These are phyloP conservation scores for Psilocybe cyanescens DNA, from an alignment of 768 basidiomycete species.

Conservation along the genomic window DNA sequence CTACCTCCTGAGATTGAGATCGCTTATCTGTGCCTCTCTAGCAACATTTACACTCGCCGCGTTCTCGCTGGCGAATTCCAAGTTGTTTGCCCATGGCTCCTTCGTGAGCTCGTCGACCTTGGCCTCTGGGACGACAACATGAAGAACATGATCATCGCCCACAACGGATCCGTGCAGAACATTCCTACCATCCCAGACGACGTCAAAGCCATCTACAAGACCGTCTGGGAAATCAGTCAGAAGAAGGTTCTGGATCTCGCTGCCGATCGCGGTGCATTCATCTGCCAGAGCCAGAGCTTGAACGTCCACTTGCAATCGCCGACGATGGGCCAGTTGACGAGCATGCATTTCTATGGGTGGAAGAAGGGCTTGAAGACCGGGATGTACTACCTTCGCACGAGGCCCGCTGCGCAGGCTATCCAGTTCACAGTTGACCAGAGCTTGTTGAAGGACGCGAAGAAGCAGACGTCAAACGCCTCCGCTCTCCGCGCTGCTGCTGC, in stretches of 20 bases:
- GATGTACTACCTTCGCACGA: slow-evolving; percentile 96
- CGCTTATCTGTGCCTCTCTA: slow-evolving; percentile 32
- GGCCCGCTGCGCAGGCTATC: slow-evolving; percentile 93
- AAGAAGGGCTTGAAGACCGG: slow-evolving; percentile 99
- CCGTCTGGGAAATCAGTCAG: slow-evolving; percentile 99
- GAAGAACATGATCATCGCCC: slow-evolving; percentile 99
- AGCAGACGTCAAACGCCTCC: slow-evolving; percentile 41
- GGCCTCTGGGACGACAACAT: slow-evolving; percentile 97
- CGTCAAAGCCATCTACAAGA: slow-evolving; percentile 98
- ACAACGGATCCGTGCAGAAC: slow-evolving; percentile 87
- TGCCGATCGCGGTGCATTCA: slow-evolving; percentile 98
- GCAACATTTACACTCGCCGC: slow-evolving; percentile 98
- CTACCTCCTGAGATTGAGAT: slow-evolving; percentile 9
- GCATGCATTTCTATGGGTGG: slow-evolving; percentile 99
- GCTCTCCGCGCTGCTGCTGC: slow-evolving; percentile 27
- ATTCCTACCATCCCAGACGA: slow-evolving; percentile 89
- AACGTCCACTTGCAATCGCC: slow-evolving; percentile 93
- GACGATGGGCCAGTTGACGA: slow-evolving; percentile 89
- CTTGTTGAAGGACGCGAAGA: slow-evolving; percentile 68
- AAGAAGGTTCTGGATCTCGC: slow-evolving; percentile 98
- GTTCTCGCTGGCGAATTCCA: slow-evolving; percentile 99
- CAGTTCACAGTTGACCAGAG: slow-evolving; percentile 96
- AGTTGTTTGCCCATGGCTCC: slow-evolving; percentile 97
- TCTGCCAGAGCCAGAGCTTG: slow-evolving; percentile 94
- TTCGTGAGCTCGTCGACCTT: slow-evolving; percentile 96